These are phyloP conservation scores for Symbiodinium pilosum DNA, from an alignment of 73 alveolate species.

Conservation along the genomic window DNA sequence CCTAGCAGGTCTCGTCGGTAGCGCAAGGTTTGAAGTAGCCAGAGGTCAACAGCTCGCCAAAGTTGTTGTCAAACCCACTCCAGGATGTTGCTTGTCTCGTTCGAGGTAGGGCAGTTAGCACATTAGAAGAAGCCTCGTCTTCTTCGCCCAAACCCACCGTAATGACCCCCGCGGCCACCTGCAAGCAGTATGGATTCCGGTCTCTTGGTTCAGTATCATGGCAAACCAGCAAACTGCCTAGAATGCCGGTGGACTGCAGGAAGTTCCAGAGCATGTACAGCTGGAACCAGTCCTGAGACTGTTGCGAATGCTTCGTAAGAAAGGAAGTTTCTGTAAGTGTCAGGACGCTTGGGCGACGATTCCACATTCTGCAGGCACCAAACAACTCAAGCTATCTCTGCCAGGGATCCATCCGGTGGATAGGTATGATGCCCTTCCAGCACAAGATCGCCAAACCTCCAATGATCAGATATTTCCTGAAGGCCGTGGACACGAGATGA, in stretches of 20 bases:
- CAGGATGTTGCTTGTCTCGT: background rate
- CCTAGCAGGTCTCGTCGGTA: too few species aligned
- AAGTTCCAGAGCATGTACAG: slow-evolving; percentile 89
- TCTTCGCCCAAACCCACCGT: background rate
- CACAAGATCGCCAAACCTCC: slow-evolving; percentile 66
- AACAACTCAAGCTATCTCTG: background rate
- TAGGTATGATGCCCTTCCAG: slow-evolving; percentile 85
- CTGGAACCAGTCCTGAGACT: slow-evolving; percentile 76
- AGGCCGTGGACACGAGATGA: background rate
- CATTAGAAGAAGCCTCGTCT: background rate
- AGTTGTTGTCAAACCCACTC: background rate
- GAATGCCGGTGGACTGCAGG: slow-evolving; percentile 74
- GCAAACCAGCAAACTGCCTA: background rate
- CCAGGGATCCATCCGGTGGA: slow-evolving; percentile 58
- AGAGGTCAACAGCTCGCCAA: too few species aligned
- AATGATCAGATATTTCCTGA: slow-evolving; percentile 56
- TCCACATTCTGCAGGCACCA: too few species aligned
- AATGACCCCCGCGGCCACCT: background rate
- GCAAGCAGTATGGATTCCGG: background rate
- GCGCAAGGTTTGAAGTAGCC: too few species aligned
- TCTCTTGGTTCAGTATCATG: background rate
- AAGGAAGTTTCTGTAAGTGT: too few species aligned
- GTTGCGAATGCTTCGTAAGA: too few species aligned
- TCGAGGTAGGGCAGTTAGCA: background rate
- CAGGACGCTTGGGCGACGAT: too few species aligned